Percentiles rank a stretch among this genome's conserved stretches.
Evolutionary conservation across 176 grass and related monocot species (phyloP).

Genomic region (Cocos nucifera): DNA sequence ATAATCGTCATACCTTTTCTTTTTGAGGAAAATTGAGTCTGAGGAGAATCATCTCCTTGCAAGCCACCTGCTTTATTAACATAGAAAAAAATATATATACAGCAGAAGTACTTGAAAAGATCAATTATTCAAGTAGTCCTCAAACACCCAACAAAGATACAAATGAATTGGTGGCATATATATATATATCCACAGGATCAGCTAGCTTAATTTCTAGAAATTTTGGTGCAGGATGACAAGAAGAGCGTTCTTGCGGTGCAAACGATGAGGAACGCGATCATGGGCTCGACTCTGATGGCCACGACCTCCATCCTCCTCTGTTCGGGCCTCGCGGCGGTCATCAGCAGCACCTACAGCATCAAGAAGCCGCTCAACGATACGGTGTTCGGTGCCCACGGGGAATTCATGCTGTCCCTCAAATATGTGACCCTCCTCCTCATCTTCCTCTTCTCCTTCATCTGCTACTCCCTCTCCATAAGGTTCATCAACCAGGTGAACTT

Average conservation of each 20-base stretch:
- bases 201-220: no score
- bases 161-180: no score
- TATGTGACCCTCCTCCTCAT: conserved; percentile 40
- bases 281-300: conserved; percentile 60
- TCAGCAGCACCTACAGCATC: conserved; percentile 77
- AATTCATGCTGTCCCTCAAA: conserved; percentile 48
- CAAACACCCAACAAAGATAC: no score
- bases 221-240: conserved; percentile 42
- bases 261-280: conserved; percentile 71
- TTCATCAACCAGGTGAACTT: conserved; percentile 58
- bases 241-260: conserved; percentile 63
- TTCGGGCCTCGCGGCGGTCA: conserved; percentile 59
- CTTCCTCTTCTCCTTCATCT: conserved; percentile 79
- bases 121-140: no score
- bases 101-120: no score
- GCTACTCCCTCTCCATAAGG: conserved; percentile 61
- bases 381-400: conserved; percentile 57
- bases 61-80: no score
- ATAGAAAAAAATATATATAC: no score
- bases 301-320: conserved; percentile 64
- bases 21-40: no score
- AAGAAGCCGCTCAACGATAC: conserved; percentile 67
- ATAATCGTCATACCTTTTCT: no score
- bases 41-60: no score
- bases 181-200: no score